Evolutionary conservation across 208 protist genomes (phyloP).

Genomic region (Crithidia expoeki): DNA sequence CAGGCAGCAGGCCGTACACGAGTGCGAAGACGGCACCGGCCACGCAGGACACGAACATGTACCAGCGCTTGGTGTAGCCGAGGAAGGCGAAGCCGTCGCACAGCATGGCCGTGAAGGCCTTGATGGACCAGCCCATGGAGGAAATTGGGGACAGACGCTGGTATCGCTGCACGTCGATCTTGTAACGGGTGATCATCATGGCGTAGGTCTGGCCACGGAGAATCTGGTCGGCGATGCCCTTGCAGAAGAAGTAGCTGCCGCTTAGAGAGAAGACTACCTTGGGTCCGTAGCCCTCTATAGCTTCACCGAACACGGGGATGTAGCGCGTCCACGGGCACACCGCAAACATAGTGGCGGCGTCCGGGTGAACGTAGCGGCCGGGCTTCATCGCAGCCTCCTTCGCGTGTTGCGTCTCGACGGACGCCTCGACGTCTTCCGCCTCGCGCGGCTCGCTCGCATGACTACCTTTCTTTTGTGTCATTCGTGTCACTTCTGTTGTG

Average conservation of each 20-base stretch:
- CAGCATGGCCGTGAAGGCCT: slow-evolving; percentile 66
- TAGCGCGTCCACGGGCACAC: slow-evolving; percentile 34
- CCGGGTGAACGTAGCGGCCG: slow-evolving; percentile 40
- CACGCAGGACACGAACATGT: slow-evolving; percentile 59
- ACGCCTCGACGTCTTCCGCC: too few species aligned
- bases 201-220: slow-evolving; percentile 40
- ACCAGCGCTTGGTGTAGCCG: slow-evolving; percentile 82
- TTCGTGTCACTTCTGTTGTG: too few species aligned
- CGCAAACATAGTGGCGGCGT: slow-evolving; percentile 33
- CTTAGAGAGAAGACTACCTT: slow-evolving; percentile 40
- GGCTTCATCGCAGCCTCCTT: too few species aligned
- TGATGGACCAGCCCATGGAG: slow-evolving; percentile 70
- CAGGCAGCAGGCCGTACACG: slow-evolving; percentile 50
- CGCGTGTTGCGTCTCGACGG: slow-evolving; percentile 12
- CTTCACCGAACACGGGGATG: slow-evolving; percentile 50
- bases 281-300: slow-evolving; percentile 46
- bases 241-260: too few species aligned
- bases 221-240: slow-evolving; percentile 61
- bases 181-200: slow-evolving; percentile 57
- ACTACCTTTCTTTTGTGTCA: too few species aligned
- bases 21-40: slow-evolving; percentile 47
- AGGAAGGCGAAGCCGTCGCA: slow-evolving; percentile 69
- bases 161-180: slow-evolving; percentile 39
- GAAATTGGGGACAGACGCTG: slow-evolving; percentile 55
- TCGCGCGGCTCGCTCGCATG: too few species aligned